Percentiles rank a stretch among this genome's conserved stretches.
Conservation (phyloP, 2,329 filamentous ascomycete species). For the Fusarium pseudocircinatum region DNA sequence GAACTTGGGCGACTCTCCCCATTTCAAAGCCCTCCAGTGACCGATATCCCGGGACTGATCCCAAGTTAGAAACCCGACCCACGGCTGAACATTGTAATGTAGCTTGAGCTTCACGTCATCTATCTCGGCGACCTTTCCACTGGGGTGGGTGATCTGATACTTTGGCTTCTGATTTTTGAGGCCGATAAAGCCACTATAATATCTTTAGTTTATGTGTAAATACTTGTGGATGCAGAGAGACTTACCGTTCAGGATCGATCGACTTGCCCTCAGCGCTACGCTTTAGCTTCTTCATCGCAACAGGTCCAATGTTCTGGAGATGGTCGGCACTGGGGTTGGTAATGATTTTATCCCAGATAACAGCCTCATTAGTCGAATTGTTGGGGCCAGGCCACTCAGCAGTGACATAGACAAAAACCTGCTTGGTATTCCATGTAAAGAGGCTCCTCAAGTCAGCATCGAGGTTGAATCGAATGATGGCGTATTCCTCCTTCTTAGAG, state of each 20-base stretch:
- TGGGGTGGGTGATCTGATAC: slow-evolving; percentile 95
- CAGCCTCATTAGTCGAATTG: slow-evolving; percentile 71
- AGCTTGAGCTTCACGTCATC: slow-evolving; percentile 80
- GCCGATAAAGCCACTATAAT: slow-evolving; percentile 72
- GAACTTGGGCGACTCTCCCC: slow-evolving; percentile 73
- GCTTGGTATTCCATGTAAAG: slow-evolving; percentile 99
- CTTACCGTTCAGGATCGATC: slow-evolving; percentile 67
- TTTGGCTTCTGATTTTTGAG: slow-evolving; percentile 90
- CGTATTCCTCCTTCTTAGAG: slow-evolving; percentile 92
- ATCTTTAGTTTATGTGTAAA: slow-evolving; percentile 5
- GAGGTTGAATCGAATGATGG: slow-evolving; percentile 91
- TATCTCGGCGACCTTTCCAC: slow-evolving; percentile 77
- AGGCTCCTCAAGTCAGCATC: slow-evolving; percentile 90
- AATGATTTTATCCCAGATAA: slow-evolving; percentile 98
- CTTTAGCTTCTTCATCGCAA: slow-evolving; percentile 69
- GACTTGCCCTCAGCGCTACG: slow-evolving; percentile 68
- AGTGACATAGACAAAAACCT: slow-evolving; percentile 95
- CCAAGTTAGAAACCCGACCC: slow-evolving; percentile 92
- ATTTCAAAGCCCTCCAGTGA: slow-evolving; percentile 71
- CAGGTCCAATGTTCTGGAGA: slow-evolving; percentile 68
- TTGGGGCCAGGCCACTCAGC: slow-evolving; percentile 69
- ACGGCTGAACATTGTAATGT: slow-evolving; percentile 97
- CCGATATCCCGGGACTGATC: slow-evolving; percentile 67
- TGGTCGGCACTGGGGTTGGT: slow-evolving; percentile 74
- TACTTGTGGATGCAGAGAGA: background rate